Conservation (phyloP, 352 stramenopile species). For the Aphanomyces cochlioides region DNA sequence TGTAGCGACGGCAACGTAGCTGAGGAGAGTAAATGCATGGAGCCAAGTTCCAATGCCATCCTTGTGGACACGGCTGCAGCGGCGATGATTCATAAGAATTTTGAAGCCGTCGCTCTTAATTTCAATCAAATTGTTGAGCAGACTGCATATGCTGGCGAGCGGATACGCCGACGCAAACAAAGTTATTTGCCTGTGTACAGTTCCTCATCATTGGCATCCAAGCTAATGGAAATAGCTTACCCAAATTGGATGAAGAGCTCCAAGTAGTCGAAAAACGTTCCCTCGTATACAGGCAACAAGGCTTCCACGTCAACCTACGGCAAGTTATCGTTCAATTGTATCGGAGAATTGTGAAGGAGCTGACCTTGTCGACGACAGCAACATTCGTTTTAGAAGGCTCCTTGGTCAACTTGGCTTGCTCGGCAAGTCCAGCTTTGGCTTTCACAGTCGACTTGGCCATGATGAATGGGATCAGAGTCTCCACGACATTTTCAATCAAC, state of each 20-base stretch:
- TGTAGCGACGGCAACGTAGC: constrained; percentile 90
- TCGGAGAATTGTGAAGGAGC: neutral
- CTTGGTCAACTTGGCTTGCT: constrained; percentile 51
- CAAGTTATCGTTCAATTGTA: neutral
- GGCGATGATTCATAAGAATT: constrained; percentile 79
- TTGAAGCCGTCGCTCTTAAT: constrained; percentile 96
- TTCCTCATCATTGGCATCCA: constrained; percentile 35
- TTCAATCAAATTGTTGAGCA: constrained; percentile 93
- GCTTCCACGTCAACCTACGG: constrained; percentile 55
- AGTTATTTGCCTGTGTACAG: constrained; percentile 78
- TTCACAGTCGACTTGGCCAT: constrained; percentile 75
- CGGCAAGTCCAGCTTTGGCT: constrained; percentile 59
- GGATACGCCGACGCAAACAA: constrained; percentile 93
- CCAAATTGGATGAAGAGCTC: constrained; percentile 91
- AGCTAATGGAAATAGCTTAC: constrained; percentile 41
- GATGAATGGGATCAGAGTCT: constrained; percentile 77
- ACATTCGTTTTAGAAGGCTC: constrained; percentile 48
- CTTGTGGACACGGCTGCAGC: constrained; percentile 55
- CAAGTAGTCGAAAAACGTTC: constrained; percentile 92
- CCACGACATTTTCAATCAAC: constrained; percentile 60
- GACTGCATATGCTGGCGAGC: constrained; percentile 88
- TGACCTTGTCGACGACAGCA: constrained; percentile 48
- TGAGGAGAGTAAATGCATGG: constrained; percentile 84
- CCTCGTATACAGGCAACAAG: constrained; percentile 75
- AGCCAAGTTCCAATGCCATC: constrained; percentile 92